phyloP scores from a whole-genome alignment of 2,329 filamentous ascomycete species.

The Aspergillus versicolor region DNA sequence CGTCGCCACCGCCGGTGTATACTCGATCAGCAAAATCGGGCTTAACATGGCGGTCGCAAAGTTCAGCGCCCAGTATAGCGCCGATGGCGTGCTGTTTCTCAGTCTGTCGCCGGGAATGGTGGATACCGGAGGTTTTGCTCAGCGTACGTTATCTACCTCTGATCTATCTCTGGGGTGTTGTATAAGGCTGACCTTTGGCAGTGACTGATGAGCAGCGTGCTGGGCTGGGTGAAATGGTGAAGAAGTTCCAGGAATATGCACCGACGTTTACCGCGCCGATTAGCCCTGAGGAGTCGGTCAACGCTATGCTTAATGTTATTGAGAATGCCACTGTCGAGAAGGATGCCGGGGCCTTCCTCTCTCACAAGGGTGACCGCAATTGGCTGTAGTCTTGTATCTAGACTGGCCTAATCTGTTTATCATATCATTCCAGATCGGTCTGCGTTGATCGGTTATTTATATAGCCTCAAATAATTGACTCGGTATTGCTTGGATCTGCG shows the following conservation, averaged over 20 bases:
- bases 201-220: conserved; percentile 15
- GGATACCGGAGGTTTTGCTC: conserved; percentile 38
- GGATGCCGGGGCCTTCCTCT: too few relatives aligned
- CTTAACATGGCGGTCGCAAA: conserved; percentile 56
- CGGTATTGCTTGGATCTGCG: too few relatives aligned
- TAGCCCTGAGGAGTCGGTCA: conserved; percentile 40
- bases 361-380: too few relatives aligned
- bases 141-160: conserved; percentile 8
- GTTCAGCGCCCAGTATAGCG: conserved; percentile 50
- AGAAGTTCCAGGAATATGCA: conserved; percentile 37
- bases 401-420: too few relatives aligned
- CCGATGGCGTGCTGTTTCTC: conserved; percentile 55
- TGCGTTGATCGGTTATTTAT: too few relatives aligned
- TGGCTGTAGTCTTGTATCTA: too few relatives aligned
- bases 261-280: conserved; percentile 42
- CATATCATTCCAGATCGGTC: too few relatives aligned
- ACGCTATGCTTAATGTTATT: conserved; percentile 39
- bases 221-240: conserved; percentile 22
- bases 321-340: conserved; percentile 20
- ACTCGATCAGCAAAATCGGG: conserved; percentile 54
- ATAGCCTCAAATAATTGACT: too few relatives aligned
- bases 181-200: not conserved
- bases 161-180: not conserved
- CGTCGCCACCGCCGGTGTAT: conserved; percentile 40
- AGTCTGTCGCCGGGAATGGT: conserved; percentile 54